These are phyloP conservation scores for Pseudotulostoma volvatum DNA, from an alignment of 495 filamentous ascomycete species.

Conservation along the genomic window DNA sequence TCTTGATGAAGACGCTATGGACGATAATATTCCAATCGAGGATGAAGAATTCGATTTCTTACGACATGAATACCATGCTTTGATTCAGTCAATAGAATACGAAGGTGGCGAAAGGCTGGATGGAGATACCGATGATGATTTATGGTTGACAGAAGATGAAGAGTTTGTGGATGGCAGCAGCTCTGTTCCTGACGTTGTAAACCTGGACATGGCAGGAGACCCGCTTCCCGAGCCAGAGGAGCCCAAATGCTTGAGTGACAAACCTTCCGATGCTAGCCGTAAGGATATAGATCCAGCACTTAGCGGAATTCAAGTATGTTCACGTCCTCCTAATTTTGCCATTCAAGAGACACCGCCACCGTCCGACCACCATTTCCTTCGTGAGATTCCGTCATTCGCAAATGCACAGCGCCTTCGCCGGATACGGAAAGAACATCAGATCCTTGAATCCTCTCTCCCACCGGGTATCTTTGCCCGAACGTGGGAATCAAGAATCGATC, in stretches of 20 bases:
- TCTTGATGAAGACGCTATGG: slow-evolving; percentile 15
- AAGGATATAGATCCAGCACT: slow-evolving; percentile 5
- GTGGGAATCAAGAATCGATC: slow-evolving; percentile 41
- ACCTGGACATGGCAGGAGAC: not conserved
- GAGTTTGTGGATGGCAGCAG: not conserved
- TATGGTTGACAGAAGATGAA: slow-evolving; percentile 16
- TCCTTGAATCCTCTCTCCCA: slow-evolving; percentile 38
- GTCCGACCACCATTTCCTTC: slow-evolving; percentile 30
- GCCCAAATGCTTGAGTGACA: not conserved
- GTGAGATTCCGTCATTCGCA: slow-evolving; percentile 2
- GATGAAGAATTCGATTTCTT: slow-evolving; percentile 16
- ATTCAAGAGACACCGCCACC: slow-evolving; percentile 31
- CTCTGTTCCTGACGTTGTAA: not conserved
- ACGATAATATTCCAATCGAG: slow-evolving; percentile 13
- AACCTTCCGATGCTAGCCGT: not conserved
- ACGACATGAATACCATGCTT: slow-evolving; percentile 6
- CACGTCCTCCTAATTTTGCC: slow-evolving; percentile 19
- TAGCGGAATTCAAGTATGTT: not conserved
- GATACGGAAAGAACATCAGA: slow-evolving; percentile 38
- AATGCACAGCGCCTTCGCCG: slow-evolving; percentile 23
- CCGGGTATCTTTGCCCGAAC: slow-evolving; percentile 39
- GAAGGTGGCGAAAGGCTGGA: slow-evolving; percentile 21
- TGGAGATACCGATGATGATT: slow-evolving; percentile 17
- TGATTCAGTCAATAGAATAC: slow-evolving; percentile 18
- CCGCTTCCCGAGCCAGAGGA: too few species aligned